phyloP scores from a whole-genome alignment of 192 early-diverging fungal genomes.

The Obelidium mucronatum region DNA sequence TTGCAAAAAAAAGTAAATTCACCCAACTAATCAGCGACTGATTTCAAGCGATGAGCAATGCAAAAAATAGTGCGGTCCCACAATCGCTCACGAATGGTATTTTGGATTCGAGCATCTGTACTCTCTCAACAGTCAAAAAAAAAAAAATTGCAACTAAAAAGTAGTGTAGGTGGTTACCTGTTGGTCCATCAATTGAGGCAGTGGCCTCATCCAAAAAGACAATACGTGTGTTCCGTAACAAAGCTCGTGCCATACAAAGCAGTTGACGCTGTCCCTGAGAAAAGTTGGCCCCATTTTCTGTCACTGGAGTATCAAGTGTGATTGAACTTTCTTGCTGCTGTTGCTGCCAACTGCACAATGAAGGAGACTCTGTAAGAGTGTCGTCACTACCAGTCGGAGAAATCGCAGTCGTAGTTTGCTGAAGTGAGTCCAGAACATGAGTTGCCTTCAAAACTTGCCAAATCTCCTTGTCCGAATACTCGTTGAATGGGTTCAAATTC shows the following conservation, averaged over 20 bases:
- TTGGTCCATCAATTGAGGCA: constrained; percentile 85
- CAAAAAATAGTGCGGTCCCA: constrained; percentile 77
- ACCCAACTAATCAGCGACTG: constrained; percentile 34
- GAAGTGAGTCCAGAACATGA: constrained; percentile 65
- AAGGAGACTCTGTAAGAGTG: neutral
- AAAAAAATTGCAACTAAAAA: too few species aligned
- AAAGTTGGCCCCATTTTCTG: constrained; percentile 87
- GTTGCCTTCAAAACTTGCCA: constrained; percentile 81
- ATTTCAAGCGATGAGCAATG: constrained; percentile 82
- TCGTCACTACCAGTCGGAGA: neutral
- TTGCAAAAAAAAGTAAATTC: neutral
- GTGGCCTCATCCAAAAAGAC: constrained; percentile 74
- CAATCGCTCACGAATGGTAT: constrained; percentile 78
- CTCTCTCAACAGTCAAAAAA: too few species aligned
- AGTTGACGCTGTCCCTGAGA: constrained; percentile 82
- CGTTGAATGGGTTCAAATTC: constrained; percentile 82
- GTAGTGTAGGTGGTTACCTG: too few species aligned
- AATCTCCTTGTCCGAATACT: constrained; percentile 72
- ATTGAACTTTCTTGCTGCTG: constrained; percentile 8
- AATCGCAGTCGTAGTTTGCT: neutral
- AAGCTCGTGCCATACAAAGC: constrained; percentile 59
- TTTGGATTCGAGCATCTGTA: constrained; percentile 88
- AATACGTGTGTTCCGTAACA: constrained; percentile 41
- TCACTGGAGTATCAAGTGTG: constrained; percentile 71
- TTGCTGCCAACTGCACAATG: neutral